phyloP scores from a whole-genome alignment of 192 early-diverging fungal species.

The Podila horticola region DNA sequence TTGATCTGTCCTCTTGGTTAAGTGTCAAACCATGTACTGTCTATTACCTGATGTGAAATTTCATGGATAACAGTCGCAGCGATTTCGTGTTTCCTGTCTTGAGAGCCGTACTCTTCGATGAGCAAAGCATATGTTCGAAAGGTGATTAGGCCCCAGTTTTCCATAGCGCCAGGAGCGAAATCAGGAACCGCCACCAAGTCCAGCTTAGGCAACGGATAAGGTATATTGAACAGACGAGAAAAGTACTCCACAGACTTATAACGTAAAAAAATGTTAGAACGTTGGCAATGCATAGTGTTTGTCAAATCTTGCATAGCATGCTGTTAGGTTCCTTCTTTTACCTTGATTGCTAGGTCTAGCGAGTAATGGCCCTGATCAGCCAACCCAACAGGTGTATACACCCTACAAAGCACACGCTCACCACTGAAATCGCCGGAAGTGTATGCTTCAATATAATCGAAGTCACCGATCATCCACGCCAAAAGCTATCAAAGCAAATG shows the following conservation, averaged over 20 bases:
- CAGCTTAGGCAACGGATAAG: constrained; percentile 59
- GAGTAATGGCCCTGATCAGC: constrained; percentile 50
- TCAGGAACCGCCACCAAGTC: constrained; percentile 74
- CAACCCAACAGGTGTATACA: constrained; percentile 59
- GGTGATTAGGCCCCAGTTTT: constrained; percentile 63
- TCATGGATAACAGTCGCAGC: constrained; percentile 53
- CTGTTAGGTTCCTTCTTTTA: neutral
- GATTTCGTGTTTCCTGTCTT: constrained; percentile 45
- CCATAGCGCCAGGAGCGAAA: constrained; percentile 70
- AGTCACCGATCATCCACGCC: constrained; percentile 63
- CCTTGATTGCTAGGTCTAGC: constrained; percentile 45
- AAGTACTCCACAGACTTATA: constrained; percentile 45
- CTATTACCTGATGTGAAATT: constrained; percentile 51
- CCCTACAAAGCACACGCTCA: constrained; percentile 46
- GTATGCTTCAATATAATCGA: constrained; percentile 55
- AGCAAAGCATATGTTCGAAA: constrained; percentile 48
- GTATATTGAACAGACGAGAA: constrained; percentile 55
- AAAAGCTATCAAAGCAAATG: constrained; percentile 57
- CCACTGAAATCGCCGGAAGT: constrained; percentile 52
- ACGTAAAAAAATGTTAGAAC: neutral
- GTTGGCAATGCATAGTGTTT: neutral
- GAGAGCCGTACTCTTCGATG: constrained; percentile 34
- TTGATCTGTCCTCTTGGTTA: too few relatives aligned
- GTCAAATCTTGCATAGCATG: neutral
- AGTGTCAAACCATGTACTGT: neutral